Evolutionary conservation across 352 stramenopile genomes (phyloP).

Genomic region (Phytophthora ramorum): DNA sequence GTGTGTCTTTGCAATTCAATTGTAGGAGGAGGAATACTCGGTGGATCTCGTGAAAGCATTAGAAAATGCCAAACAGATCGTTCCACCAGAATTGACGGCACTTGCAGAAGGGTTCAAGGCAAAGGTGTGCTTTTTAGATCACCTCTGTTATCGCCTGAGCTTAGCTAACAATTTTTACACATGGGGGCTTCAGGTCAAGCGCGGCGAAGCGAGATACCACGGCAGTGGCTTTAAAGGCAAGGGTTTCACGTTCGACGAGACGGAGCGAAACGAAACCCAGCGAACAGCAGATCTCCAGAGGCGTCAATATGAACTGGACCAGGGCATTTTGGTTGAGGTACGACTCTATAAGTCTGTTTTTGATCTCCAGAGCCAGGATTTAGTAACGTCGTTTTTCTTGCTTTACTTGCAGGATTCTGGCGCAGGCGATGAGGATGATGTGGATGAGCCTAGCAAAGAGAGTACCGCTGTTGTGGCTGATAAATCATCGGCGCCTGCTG

Average conservation of each 20-base stretch:
- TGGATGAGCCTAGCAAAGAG: conserved; percentile 49
- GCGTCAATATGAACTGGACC: conserved; percentile 90
- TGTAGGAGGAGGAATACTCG: conserved; percentile 97
- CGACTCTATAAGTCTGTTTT: neutral
- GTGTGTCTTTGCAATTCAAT: conserved; percentile 12
- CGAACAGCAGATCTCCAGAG: conserved; percentile 92
- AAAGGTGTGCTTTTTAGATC: conserved; percentile 66
- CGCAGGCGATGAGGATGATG: conserved; percentile 64
- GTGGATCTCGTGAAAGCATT: conserved; percentile 97
- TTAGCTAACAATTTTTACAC: conserved; percentile 5
- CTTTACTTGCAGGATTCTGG: conserved; percentile 45
- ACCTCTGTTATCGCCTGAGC: neutral
- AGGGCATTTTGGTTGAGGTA: conserved; percentile 84
- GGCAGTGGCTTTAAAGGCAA: conserved; percentile 97
- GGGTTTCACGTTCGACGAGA: conserved; percentile 98
- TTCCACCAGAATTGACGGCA: conserved; percentile 87
- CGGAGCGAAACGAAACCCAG: conserved; percentile 97
- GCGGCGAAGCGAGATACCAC: conserved; percentile 96
- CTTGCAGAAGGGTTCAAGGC: conserved; percentile 96
- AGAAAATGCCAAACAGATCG: conserved; percentile 81
- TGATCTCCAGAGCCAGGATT: neutral
- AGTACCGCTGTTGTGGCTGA: conserved; percentile 17
- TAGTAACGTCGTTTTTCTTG: neutral
- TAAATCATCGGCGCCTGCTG: conserved; percentile 24
- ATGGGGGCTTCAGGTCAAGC: conserved; percentile 69